Conservation (phyloP, 1,284 basidiomycete species). For the Trametes hirsuta region DNA sequence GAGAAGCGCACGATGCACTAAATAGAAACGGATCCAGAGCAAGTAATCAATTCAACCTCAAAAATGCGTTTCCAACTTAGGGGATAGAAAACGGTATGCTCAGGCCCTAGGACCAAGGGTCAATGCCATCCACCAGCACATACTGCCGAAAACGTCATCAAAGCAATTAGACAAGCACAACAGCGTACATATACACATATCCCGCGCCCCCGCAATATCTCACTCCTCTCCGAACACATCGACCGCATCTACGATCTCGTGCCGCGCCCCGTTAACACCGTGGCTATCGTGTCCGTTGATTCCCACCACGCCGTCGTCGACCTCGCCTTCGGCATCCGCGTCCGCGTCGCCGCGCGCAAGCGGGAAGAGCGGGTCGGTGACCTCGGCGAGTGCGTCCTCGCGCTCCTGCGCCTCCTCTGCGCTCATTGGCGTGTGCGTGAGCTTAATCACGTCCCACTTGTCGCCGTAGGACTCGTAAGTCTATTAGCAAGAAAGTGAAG, state of each 20-base stretch:
- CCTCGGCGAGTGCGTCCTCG: slow-evolving; percentile 54
- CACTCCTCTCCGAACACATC: slow-evolving; percentile 32
- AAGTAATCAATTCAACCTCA: too few species aligned
- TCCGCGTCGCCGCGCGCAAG: slow-evolving; percentile 44
- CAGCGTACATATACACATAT: too few species aligned
- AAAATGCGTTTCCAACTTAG: too few species aligned
- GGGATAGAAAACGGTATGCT: too few species aligned
- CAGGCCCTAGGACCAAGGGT: too few species aligned
- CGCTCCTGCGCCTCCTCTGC: slow-evolving; percentile 56
- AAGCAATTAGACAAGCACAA: too few species aligned
- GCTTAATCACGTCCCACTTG: slow-evolving; percentile 78
- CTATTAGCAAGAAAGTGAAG: slow-evolving; percentile 38
- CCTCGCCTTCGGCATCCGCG: slow-evolving; percentile 51
- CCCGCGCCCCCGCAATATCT: not conserved
- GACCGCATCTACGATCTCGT: slow-evolving; percentile 25
- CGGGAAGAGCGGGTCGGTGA: slow-evolving; percentile 55
- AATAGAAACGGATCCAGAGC: too few species aligned
- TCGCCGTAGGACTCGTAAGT: slow-evolving; percentile 67
- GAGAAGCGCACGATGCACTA: too few species aligned
- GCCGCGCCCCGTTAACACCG: slow-evolving; percentile 6
- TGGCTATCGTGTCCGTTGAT: slow-evolving; percentile 23
- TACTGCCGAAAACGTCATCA: too few species aligned
- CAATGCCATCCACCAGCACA: too few species aligned
- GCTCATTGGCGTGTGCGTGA: slow-evolving; percentile 57
- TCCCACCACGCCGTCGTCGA: slow-evolving; percentile 28